Percentiles rank a stretch among this genome's conserved stretches.
These are phyloP conservation scores for Epicoccum nigrum DNA, from an alignment of 2,329 filamentous ascomycete genomes.

Conservation along the genomic window DNA sequence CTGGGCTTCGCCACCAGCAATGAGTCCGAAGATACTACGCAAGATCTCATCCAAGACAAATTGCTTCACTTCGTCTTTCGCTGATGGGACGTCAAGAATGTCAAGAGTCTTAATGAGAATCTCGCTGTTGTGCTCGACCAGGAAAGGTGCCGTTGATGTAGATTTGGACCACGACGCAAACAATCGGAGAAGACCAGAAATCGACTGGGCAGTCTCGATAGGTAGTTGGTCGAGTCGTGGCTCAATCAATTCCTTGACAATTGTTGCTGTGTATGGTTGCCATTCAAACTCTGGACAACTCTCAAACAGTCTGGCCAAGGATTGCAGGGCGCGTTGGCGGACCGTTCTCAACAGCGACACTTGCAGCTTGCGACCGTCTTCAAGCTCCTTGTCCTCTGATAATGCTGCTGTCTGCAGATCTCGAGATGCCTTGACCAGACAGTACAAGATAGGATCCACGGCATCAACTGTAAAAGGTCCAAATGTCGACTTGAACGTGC, in stretches of 20 bases:
- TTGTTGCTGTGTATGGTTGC: conserved; percentile 70
- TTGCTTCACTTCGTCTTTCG: conserved; percentile 84
- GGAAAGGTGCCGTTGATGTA: conserved; percentile 69
- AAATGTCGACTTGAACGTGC: conserved; percentile 78
- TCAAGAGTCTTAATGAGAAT: conserved; percentile 75
- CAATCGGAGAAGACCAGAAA: conserved; percentile 81
- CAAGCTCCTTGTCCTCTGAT: conserved; percentile 35
- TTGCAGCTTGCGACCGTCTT: conserved; percentile 38
- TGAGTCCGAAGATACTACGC: conserved; percentile 51
- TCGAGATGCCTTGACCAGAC: conserved; percentile 71
- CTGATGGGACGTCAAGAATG: conserved; percentile 72
- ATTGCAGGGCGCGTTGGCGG: conserved; percentile 79
- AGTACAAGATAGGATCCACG: conserved; percentile 80
- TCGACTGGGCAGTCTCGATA: conserved; percentile 83
- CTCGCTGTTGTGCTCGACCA: conserved; percentile 65
- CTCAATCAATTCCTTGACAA: conserved; percentile 77
- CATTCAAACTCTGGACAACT: conserved; percentile 75
- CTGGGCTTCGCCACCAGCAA: conserved; percentile 10
- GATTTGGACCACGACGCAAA: conserved; percentile 81
- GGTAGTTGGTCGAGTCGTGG: conserved; percentile 80
- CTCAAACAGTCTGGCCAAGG: conserved; percentile 77
- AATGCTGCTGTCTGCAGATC: conserved; percentile 42
- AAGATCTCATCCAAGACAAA: conserved; percentile 79
- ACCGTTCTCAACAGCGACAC: conserved; percentile 68
- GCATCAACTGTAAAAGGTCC: conserved; percentile 70